These are phyloP conservation scores for Pseudonitzschia multiseries DNA, from an alignment of 108 stramenopile species.

Conservation along the genomic window DNA sequence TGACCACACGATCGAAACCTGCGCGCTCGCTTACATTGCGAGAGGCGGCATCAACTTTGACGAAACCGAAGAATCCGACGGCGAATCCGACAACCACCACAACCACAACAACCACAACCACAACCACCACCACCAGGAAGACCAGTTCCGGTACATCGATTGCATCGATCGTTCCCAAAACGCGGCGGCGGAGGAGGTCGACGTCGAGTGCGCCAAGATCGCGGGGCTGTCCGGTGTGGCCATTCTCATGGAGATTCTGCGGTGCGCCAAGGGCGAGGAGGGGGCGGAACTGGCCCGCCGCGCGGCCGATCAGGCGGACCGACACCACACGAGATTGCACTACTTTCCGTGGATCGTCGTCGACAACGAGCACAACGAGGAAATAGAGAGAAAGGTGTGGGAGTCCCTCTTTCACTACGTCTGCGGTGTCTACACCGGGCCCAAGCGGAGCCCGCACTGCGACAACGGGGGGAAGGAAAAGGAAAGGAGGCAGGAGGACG, in stretches of 20 bases:
- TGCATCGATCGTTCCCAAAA: background rate
- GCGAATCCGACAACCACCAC: too few species aligned
- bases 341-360: slow-evolving; percentile 9
- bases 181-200: background rate
- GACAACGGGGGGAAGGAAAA: background rate
- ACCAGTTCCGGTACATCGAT: slow-evolving; percentile 9
- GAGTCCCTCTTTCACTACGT: background rate
- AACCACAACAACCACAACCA: background rate
- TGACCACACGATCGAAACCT: background rate
- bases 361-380: background rate
- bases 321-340: background rate
- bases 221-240: background rate
- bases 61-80: too few species aligned
- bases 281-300: background rate
- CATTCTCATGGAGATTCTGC: background rate
- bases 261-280: background rate
- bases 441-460: background rate
- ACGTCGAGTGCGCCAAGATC: background rate
- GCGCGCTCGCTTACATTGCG: background rate
- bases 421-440: background rate
- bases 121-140: background rate
- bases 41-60: background rate
- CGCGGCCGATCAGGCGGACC: background rate
- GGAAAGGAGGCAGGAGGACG: background rate
- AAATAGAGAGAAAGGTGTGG: background rate